Evolutionary conservation across 169 alveolate genomes (phyloP).

Genomic region (Hepatocystis sp.): DNA sequence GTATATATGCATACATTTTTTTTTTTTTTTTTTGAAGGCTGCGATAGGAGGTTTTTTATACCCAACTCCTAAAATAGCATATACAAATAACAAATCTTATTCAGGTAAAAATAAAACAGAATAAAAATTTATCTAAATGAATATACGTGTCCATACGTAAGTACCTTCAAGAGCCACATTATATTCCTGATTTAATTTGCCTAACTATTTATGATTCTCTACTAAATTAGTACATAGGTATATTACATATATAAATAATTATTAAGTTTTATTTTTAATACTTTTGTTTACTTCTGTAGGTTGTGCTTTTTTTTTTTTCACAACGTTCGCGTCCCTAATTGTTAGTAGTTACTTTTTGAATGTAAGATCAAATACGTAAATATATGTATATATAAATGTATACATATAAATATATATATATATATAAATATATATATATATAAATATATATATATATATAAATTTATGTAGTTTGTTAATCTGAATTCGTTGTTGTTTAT

Average conservation of each 20-base stretch:
- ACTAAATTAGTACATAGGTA: not conserved
- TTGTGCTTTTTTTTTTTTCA: slow-evolving; percentile 33
- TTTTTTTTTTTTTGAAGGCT: slow-evolving; percentile 16
- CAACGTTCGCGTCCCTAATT: slow-evolving; percentile 31
- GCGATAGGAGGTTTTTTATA: slow-evolving; percentile 57
- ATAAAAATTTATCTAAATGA: no score
- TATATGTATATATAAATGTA: not conserved
- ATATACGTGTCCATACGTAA: not conserved
- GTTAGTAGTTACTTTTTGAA: slow-evolving; percentile 21
- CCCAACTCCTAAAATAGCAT: slow-evolving; percentile 25
- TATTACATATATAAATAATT: not conserved
- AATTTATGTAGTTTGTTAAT: not conserved
- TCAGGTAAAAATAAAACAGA: slow-evolving; percentile 39
- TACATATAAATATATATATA: not conserved
- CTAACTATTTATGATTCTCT: not conserved
- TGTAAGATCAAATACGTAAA: not conserved
- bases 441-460: not conserved
- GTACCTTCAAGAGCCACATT: not conserved
- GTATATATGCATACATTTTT: not conserved
- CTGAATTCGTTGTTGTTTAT: no score
- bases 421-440: not conserved
- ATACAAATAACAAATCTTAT: slow-evolving; percentile 45
- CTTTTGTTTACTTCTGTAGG: slow-evolving; percentile 1
- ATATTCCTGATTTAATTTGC: not conserved
- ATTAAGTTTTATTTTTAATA: not conserved